Conservation (phyloP, 495 filamentous ascomycete genomes). For the Penicillium silybi region DNA sequence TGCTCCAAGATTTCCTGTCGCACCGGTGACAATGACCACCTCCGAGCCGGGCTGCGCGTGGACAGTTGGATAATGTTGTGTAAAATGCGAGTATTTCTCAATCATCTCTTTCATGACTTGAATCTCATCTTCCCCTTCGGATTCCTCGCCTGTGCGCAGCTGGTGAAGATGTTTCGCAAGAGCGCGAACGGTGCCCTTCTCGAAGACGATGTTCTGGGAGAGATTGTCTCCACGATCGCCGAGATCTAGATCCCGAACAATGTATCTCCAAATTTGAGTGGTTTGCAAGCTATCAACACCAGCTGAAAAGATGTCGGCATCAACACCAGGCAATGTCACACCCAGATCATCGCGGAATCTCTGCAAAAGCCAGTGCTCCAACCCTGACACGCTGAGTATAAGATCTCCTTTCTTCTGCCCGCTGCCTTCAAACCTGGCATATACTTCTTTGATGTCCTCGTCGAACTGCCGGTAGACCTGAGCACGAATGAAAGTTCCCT, state of each 20-base stretch:
- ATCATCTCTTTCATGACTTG: constrained; percentile 34
- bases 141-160: constrained; percentile 19
- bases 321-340: constrained; percentile 18
- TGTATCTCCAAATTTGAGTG: constrained; percentile 42
- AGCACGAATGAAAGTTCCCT: constrained; percentile 53
- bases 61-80: constrained; percentile 29
- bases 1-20: constrained; percentile 58
- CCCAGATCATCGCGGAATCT: constrained; percentile 24
- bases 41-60: constrained; percentile 10
- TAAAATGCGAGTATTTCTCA: constrained; percentile 35
- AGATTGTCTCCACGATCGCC: constrained; percentile 29
- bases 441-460: constrained; percentile 45
- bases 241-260: constrained; percentile 29
- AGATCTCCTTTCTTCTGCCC: constrained; percentile 18
- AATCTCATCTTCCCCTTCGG: constrained; percentile 23
- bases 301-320: constrained; percentile 49
- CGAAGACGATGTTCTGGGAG: constrained; percentile 45
- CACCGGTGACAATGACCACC: constrained; percentile 49
- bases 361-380: constrained; percentile 24
- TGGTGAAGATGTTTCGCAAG: constrained; percentile 29
- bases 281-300: constrained; percentile 55
- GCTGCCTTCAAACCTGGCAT: constrained; percentile 28
- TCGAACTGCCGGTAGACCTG: constrained; percentile 50
- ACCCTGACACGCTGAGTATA: constrained; percentile 14
- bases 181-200: constrained; percentile 37